Evolutionary conservation across 164 flowering plant species (phyloP), one percentile per base, ranked within the genome.

Genomic region (Stephania japonica): DNA sequence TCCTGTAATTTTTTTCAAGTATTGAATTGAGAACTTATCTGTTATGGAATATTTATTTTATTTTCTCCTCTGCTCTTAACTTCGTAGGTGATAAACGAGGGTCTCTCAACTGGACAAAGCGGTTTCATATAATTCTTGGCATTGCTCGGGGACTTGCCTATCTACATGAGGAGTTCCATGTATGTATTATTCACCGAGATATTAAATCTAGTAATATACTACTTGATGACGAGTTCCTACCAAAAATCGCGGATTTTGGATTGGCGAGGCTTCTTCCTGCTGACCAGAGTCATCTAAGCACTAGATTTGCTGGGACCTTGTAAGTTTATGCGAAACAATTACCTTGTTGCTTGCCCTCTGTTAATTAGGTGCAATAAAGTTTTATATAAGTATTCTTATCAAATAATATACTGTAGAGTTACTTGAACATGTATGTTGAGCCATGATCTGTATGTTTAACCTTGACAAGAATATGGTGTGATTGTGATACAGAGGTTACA

Each of bases 261-360:
- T 75, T 87, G 67, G 90, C 90, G 26, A 82, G 87, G 78, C 85
- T 86, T 73, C 79, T 86, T n/a, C 89, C 90, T 11, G 86, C 81
- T 71, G 82, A 83, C 79, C 80, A 78, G 64, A 85, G 80, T 75
- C 92, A 89, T 80, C 70, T 86, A 25, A 85, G 75, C 75, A 87
- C 90, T 69, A 82, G 72, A 81, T 84, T 89, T 75, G 90, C 88
- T 0, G 93, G 93, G 26, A 89, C 90, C 44, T 65, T 87, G 93
- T 89, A 75, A 85, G 87, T 79, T 12, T 1, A n/a, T 13, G 27
- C 0, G 11, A 53, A 49, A 16, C 42, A 23, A 3, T 42, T 3
- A 42, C 10, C 16, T 21, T 6, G 7, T 44, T 44, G 14, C 14
- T 44, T 44, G 50, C 50, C 14, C 50, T 13, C 10, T 44, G 50